Evolutionary conservation across 140 eudicot genomes (phyloP).

Genomic region (Senecio squalidus): DNA sequence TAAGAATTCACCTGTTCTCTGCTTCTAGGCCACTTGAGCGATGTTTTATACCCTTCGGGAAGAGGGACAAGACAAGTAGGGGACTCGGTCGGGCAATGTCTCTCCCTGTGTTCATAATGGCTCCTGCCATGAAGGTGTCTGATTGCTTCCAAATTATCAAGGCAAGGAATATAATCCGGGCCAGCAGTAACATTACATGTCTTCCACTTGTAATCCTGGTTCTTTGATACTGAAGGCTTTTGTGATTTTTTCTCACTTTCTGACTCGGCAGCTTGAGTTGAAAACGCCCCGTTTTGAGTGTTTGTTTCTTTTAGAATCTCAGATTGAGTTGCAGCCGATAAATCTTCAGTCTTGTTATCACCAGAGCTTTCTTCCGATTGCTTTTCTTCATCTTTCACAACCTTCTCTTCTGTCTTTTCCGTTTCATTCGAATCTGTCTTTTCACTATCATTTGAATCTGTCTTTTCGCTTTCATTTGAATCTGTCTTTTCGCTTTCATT

Average conservation of each 20-base stretch:
- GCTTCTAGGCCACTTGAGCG: conserved; percentile 64
- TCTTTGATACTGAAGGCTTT: conserved; percentile 16
- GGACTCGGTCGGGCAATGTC: conserved; percentile 62
- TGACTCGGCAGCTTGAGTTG: conserved; percentile 53
- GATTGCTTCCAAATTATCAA: conserved; percentile 60
- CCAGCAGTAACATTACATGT: conserved; percentile 61
- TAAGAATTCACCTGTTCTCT: conserved; percentile 47
- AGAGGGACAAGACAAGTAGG: conserved; percentile 74
- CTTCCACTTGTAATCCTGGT: conserved; percentile 39
- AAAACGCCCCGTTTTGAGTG: conserved; percentile 41
- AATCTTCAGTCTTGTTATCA: conserved; percentile 30
- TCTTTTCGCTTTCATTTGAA: conserved; percentile 16
- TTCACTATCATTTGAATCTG: conserved; percentile 5
- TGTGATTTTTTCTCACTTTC: conserved; percentile 46
- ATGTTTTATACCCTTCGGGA: conserved; percentile 53
- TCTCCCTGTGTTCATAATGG: conserved; percentile 65
- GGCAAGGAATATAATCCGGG: conserved; percentile 66
- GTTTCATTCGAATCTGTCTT: conserved; percentile 25
- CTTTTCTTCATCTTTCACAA: conserved; percentile 31
- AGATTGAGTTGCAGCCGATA: conserved; percentile 43
- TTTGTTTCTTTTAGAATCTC: conserved; percentile 48
- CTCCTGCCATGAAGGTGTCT: conserved; percentile 38
- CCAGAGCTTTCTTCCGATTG: conserved; percentile 21
- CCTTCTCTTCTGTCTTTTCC: conserved; percentile 23
- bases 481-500: conserved; percentile 15